Percentiles rank a stretch among this genome's conserved stretches.
Evolutionary conservation across 768 basidiomycete genomes (phyloP).

Genomic region (Trametes maxima): DNA sequence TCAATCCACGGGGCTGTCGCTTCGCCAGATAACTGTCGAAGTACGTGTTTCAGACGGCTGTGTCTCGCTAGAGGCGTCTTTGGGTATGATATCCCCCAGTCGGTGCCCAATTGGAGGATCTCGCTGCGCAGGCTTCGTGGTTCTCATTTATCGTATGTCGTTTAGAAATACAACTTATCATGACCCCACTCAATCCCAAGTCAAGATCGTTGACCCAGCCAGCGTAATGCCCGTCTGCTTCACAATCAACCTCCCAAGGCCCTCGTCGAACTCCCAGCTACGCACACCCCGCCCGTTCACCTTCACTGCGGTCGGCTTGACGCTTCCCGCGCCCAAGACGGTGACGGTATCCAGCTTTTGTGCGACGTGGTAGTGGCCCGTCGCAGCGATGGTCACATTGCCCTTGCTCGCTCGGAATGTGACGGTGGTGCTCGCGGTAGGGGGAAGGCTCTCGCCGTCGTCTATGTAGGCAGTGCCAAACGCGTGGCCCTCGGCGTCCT

Average conservation of each 20-base stretch:
- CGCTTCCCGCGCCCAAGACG: constrained; percentile 50
- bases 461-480: constrained; percentile 67
- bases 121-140: no score
- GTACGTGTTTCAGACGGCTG: no score
- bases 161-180: no score
- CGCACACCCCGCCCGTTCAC: constrained; percentile 26
- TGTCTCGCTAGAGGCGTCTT: no score
- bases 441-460: constrained; percentile 65
- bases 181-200: constrained; percentile 35
- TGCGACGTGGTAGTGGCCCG: constrained; percentile 45
- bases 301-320: constrained; percentile 42
- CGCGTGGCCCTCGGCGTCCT: constrained; percentile 49
- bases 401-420: constrained; percentile 43
- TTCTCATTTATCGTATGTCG: background rate
- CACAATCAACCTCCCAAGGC: constrained; percentile 46
- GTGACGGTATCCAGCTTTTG: constrained; percentile 56
- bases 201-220: constrained; percentile 41
- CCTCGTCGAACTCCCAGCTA: constrained; percentile 44
- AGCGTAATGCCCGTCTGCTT: constrained; percentile 44
- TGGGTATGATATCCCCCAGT: no score
- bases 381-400: constrained; percentile 40
- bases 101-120: no score
- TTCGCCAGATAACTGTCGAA: no score
- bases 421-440: constrained; percentile 54
- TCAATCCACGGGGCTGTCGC: no score